Percentiles rank a stretch among this genome's conserved stretches.
These are phyloP conservation scores for Halteria grandinella DNA, from an alignment of 73 alveolate species.

Conservation along the genomic window DNA sequence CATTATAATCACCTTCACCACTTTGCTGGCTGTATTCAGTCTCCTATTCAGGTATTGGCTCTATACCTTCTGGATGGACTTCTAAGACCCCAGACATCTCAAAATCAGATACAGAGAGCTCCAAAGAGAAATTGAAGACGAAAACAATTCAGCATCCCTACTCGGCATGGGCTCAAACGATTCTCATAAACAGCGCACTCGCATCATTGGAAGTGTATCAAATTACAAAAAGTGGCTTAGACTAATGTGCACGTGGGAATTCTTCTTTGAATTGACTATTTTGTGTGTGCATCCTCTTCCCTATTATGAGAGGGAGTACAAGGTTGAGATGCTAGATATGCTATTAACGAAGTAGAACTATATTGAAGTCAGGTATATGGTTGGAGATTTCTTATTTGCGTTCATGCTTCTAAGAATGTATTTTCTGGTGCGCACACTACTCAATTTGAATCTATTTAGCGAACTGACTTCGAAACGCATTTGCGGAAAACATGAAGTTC, in stretches of 20 bases:
- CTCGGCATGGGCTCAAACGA: not conserved
- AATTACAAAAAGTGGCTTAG: slow-evolving; percentile 1
- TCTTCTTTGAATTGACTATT: not conserved
- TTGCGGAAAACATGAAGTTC: slow-evolving; percentile 4
- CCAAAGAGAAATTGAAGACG: not conserved
- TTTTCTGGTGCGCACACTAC: slow-evolving; percentile 24
- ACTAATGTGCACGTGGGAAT: not conserved
- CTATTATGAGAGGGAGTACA: slow-evolving; percentile 31
- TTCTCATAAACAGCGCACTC: not conserved
- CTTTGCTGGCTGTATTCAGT: slow-evolving; percentile 11
- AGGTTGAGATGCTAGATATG: slow-evolving; percentile 29
- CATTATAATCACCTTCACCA: slow-evolving; percentile 26
- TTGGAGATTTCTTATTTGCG: slow-evolving; percentile 41
- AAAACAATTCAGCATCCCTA: not conserved
- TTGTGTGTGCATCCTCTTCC: slow-evolving; percentile 40
- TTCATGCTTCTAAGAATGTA: slow-evolving; percentile 44
- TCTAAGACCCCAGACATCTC: slow-evolving; percentile 8
- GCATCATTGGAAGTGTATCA: slow-evolving; percentile 3
- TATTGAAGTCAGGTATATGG: slow-evolving; percentile 11
- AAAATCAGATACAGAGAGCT: slow-evolving; percentile 4
- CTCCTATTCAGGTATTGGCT: slow-evolving; percentile 36
- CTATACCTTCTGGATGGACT: slow-evolving; percentile 24
- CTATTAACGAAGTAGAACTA: not conserved
- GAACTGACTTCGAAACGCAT: not conserved
- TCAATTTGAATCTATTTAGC: slow-evolving; percentile 10